These are phyloP conservation scores for Brassica balearica DNA, from an alignment of 441 rosid genomes.

Conservation along the genomic window DNA sequence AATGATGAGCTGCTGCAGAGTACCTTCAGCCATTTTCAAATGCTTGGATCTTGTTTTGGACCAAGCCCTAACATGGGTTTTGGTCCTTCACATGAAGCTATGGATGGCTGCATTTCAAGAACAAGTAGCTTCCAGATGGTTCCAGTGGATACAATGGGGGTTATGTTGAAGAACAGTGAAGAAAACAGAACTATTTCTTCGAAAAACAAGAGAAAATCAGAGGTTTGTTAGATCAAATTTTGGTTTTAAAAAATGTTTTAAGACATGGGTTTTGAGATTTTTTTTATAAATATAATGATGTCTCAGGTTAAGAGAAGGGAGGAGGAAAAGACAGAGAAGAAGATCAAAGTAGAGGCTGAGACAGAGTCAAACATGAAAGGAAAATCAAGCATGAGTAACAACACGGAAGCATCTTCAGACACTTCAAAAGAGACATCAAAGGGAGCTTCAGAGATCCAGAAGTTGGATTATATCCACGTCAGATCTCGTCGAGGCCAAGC, in stretches of 20 bases:
- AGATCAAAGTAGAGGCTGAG: not conserved
- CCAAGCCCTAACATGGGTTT: not conserved
- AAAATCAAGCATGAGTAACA: not conserved
- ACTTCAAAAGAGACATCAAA: not conserved
- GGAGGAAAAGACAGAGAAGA: not conserved
- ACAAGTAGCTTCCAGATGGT: not conserved
- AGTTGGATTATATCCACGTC: not conserved
- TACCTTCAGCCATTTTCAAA: not conserved
- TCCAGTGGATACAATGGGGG: not conserved
- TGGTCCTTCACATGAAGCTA: not conserved
- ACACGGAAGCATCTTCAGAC: not conserved
- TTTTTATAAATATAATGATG: not conserved
- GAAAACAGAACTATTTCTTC: not conserved
- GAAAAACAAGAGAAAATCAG: not conserved
- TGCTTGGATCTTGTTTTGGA: not conserved
- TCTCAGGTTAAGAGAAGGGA: not conserved
- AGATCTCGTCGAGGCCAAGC: constrained; percentile 1
- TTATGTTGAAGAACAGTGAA: not conserved
- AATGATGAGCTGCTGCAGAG: not conserved
- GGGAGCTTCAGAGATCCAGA: not conserved
- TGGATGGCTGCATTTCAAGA: not conserved
- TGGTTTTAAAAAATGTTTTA: not conserved
- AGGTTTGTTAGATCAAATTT: not conserved
- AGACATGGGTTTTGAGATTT: not conserved
- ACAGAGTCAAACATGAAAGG: not conserved